These are phyloP conservation scores for Cenchrus americanus DNA, from an alignment of 176 grass and related monocot genomes.

Conservation along the genomic window DNA sequence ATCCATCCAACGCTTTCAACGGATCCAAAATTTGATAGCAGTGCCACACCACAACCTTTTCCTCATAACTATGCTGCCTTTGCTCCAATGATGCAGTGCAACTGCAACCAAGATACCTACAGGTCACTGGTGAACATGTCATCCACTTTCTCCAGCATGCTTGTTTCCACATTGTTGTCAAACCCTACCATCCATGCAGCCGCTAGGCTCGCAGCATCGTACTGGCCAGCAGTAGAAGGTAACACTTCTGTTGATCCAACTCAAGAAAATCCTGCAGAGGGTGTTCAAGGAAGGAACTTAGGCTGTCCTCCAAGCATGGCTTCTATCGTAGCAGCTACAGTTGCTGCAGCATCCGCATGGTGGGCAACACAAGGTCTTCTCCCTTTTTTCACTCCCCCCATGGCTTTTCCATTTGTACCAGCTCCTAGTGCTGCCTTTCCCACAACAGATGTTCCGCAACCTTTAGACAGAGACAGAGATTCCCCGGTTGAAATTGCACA, in stretches of 20 bases:
- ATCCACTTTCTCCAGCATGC: slow-evolving; percentile 77
- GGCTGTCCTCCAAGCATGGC: slow-evolving; percentile 59
- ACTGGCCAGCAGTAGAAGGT: slow-evolving; percentile 65
- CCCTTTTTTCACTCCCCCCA: slow-evolving; percentile 65
- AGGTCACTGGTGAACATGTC: slow-evolving; percentile 68
- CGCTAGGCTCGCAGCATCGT: slow-evolving; percentile 78
- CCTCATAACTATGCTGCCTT: slow-evolving; percentile 56
- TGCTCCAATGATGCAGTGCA: slow-evolving; percentile 54
- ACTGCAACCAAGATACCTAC: slow-evolving; percentile 70
- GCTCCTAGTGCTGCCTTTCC: slow-evolving; percentile 44
- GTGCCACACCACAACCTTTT: slow-evolving; percentile 42
- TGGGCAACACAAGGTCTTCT: slow-evolving; percentile 92
- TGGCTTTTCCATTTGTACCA: slow-evolving; percentile 60
- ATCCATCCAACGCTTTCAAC: slow-evolving; percentile 46
- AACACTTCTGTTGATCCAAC: slow-evolving; percentile 43
- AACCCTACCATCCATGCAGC: slow-evolving; percentile 81
- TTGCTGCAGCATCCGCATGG: slow-evolving; percentile 94
- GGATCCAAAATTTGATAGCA: slow-evolving; percentile 45
- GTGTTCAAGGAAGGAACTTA: slow-evolving; percentile 51
- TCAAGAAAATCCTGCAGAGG: slow-evolving; percentile 51
- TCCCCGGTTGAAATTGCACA: slow-evolving; percentile 34
- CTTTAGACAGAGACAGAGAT: slow-evolving; percentile 46
- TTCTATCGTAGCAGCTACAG: slow-evolving; percentile 74
- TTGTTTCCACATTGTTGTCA: slow-evolving; percentile 83
- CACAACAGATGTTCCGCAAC: slow-evolving; percentile 32